Conservation (phyloP, 176 grass and related monocot species). For the Stipa capillata region DNA sequence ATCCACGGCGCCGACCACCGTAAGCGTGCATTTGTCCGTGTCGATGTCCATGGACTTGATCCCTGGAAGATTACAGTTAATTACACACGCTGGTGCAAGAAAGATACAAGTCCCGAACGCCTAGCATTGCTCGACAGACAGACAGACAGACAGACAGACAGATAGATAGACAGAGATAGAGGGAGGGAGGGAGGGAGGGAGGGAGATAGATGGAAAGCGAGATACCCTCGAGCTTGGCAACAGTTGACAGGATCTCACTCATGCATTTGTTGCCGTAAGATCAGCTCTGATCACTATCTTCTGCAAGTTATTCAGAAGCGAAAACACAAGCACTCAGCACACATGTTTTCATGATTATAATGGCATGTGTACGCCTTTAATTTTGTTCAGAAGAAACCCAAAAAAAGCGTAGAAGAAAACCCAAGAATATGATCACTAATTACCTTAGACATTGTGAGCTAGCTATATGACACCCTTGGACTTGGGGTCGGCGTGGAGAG, state of each 20-base stretch:
- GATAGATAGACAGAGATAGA: too few relatives aligned
- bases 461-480: not conserved
- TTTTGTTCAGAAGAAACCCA: not conserved
- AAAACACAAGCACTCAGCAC: not conserved
- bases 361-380: not conserved
- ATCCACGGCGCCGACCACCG: conserved; percentile 46
- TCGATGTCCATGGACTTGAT: conserved; percentile 49
- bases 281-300: conserved; percentile 46
- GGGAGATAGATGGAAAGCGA: too few relatives aligned
- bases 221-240: conserved; percentile 38
- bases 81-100: not conserved
- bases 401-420: not conserved
- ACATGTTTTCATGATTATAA: not conserved
- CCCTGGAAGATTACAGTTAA: conserved; percentile 8
- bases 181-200: not conserved
- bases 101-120: too few relatives aligned
- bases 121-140: too few relatives aligned
- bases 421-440: not conserved
- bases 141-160: too few relatives aligned
- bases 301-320: not conserved
- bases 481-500: not conserved
- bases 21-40: conserved; percentile 43
- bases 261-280: conserved; percentile 20
- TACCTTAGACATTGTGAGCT: conserved; percentile 32
- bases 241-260: conserved; percentile 24